A percentile compares a stretch with the other conserved stretches of the same genome.
Conservation (phyloP, 225 moss, liverwort and hornwort species). For the Sphagnum tenellum region DNA sequence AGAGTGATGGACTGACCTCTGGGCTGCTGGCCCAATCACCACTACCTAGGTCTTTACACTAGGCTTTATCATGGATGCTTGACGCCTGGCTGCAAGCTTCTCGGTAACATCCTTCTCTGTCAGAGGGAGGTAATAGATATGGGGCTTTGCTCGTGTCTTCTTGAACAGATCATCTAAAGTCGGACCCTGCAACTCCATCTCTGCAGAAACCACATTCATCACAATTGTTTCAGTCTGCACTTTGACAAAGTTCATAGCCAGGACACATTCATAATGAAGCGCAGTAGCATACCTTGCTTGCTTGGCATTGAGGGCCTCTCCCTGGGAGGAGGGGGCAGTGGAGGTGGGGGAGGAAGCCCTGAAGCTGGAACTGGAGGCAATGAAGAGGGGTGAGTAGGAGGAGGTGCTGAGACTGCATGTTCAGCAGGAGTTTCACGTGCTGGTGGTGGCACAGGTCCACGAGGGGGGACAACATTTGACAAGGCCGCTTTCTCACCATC, state of each 20-base stretch:
- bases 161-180: conserved; percentile 96
- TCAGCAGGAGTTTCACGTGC: conserved; percentile 26
- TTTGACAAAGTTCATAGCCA: too few species aligned
- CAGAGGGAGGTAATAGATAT: conserved; percentile 91
- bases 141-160: conserved; percentile 87
- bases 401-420: conserved; percentile 15
- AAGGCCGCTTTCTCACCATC: conserved; percentile 69
- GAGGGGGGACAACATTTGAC: conserved; percentile 50
- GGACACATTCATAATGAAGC: too few species aligned
- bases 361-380: conserved; percentile 25
- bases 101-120: conserved; percentile 74
- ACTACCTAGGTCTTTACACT: conserved; percentile 60
- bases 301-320: conserved; percentile 43
- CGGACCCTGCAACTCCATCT: conserved; percentile 70
- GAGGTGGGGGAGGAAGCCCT: conserved; percentile 58
- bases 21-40: conserved; percentile 16
- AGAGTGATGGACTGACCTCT: conserved; percentile 24
- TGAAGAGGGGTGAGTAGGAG: conserved; percentile 35
- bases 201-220: conserved; percentile 22
- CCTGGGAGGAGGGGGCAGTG: conserved; percentile 55
- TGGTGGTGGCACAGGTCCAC: conserved; percentile 33
- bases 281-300: conserved; percentile 62
- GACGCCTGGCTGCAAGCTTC: conserved; percentile 29
- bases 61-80: conserved; percentile 53
- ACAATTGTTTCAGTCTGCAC: too few species aligned